Evolutionary conservation across 441 rosid species (phyloP).

Genomic region (Capsella rubella): DNA sequence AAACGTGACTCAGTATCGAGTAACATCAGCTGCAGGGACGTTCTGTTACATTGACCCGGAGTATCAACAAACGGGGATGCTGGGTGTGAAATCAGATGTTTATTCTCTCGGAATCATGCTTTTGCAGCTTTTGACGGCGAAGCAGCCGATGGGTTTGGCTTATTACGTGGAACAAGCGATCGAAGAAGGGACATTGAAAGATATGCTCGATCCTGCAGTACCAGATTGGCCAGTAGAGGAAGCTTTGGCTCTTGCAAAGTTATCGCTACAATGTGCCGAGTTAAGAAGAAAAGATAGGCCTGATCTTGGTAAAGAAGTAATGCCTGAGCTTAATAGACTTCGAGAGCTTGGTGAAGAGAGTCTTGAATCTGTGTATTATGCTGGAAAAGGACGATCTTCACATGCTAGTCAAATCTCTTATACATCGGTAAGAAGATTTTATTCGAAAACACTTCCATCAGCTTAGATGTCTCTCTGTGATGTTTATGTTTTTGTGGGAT

Average conservation of each 20-base stretch:
- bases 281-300: slow-evolving; percentile 74
- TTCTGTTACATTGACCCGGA: slow-evolving; percentile 81
- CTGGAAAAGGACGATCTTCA: slow-evolving; percentile 45
- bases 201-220: slow-evolving; percentile 63
- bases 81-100: slow-evolving; percentile 74
- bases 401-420: slow-evolving; percentile 42
- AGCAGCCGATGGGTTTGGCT: slow-evolving; percentile 71
- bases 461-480: not conserved
- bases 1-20: slow-evolving; percentile 57
- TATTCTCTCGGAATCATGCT: slow-evolving; percentile 70
- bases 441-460: not conserved
- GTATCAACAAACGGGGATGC: slow-evolving; percentile 78
- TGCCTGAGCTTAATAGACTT: slow-evolving; percentile 63
- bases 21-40: slow-evolving; percentile 75
- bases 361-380: slow-evolving; percentile 39
- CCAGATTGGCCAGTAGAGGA: slow-evolving; percentile 73
- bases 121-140: slow-evolving; percentile 68
- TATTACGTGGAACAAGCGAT: slow-evolving; percentile 53
- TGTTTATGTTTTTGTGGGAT: slow-evolving; percentile 6
- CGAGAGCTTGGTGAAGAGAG: slow-evolving; percentile 63
- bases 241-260: slow-evolving; percentile 56
- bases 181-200: slow-evolving; percentile 51
- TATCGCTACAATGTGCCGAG: slow-evolving; percentile 65
- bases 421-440: slow-evolving; percentile 49
- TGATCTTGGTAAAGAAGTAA: slow-evolving; percentile 63